Percentiles rank a stretch among this genome's conserved stretches.
Evolutionary conservation across 176 grass and related monocot species (phyloP).

Genomic region (Lolium multiflorum): DNA sequence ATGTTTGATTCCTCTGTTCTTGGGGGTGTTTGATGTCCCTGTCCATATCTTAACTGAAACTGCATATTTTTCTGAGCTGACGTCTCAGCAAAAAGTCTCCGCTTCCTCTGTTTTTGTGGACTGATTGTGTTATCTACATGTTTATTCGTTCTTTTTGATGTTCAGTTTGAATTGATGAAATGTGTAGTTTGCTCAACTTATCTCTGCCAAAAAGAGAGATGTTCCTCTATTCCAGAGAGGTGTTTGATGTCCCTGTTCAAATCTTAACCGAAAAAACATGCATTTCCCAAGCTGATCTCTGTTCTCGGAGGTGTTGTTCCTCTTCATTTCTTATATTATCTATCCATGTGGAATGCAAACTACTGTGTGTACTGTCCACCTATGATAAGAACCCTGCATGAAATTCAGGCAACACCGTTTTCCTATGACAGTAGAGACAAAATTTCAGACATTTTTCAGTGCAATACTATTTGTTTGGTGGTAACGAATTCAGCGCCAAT

Average conservation of each 20-base stretch:
- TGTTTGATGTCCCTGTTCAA: neutral
- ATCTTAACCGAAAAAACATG: no score
- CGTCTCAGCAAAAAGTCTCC: neutral
- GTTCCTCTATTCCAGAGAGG: no score
- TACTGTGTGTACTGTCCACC: neutral
- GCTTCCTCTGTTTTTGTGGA: neutral
- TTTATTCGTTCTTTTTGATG: slow-evolving; percentile 20
- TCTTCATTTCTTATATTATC: neutral
- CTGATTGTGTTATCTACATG: neutral
- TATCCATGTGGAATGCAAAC: neutral
- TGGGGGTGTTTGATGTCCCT: neutral
- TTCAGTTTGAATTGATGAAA: neutral
- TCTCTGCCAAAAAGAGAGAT: neutral
- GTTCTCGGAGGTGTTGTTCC: neutral
- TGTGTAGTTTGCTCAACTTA: slow-evolving; percentile 25
- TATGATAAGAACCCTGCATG: neutral
- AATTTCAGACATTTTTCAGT: slow-evolving; percentile 9
- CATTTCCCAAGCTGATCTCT: no score
- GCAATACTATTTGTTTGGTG: no score
- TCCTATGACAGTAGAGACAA: neutral
- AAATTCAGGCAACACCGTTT: neutral
- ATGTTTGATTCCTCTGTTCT: neutral
- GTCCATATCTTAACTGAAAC: neutral
- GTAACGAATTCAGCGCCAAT: neutral
- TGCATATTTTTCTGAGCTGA: neutral